phyloP scores from a whole-genome alignment of 2,329 filamentous ascomycete species.

The Botrytis sinoallii region DNA sequence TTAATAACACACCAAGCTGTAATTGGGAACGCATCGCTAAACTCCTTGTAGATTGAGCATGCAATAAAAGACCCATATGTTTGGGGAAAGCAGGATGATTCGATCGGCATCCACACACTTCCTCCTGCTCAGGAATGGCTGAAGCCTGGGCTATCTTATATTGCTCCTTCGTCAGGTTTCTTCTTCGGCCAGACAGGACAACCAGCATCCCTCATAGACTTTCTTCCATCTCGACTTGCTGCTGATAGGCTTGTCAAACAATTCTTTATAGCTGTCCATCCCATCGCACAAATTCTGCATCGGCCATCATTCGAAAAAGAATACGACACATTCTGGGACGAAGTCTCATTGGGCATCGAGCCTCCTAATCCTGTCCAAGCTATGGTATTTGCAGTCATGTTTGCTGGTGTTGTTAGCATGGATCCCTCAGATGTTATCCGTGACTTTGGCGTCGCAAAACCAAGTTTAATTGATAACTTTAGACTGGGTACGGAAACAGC shows the following conservation, averaged over 20 bases:
- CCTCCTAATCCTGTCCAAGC: slow-evolving; percentile 64
- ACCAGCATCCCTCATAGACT: slow-evolving; percentile 53
- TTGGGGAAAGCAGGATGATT: background rate
- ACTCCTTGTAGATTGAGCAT: slow-evolving; percentile 2
- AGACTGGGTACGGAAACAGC: slow-evolving; percentile 65
- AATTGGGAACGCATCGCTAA: background rate
- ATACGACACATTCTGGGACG: slow-evolving; percentile 64
- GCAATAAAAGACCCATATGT: slow-evolving; percentile 7
- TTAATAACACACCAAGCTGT: too few species aligned
- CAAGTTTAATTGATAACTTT: slow-evolving; percentile 58
- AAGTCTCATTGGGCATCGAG: slow-evolving; percentile 56
- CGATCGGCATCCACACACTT: slow-evolving; percentile 6
- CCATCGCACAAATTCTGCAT: slow-evolving; percentile 65
- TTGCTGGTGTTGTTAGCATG: slow-evolving; percentile 67
- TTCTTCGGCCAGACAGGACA: slow-evolving; percentile 56
- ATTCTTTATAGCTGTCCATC: slow-evolving; percentile 67
- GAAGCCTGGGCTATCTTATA: slow-evolving; percentile 62
- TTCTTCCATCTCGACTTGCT: slow-evolving; percentile 55
- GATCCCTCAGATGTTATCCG: slow-evolving; percentile 49
- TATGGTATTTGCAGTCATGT: slow-evolving; percentile 65
- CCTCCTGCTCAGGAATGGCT: slow-evolving; percentile 50
- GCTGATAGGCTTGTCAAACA: slow-evolving; percentile 62
- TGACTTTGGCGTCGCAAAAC: slow-evolving; percentile 56
- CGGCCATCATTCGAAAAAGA: slow-evolving; percentile 39
- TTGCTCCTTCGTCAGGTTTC: slow-evolving; percentile 60